phyloP scores from a whole-genome alignment of 495 filamentous ascomycete species.

The Talaromyces liani region DNA sequence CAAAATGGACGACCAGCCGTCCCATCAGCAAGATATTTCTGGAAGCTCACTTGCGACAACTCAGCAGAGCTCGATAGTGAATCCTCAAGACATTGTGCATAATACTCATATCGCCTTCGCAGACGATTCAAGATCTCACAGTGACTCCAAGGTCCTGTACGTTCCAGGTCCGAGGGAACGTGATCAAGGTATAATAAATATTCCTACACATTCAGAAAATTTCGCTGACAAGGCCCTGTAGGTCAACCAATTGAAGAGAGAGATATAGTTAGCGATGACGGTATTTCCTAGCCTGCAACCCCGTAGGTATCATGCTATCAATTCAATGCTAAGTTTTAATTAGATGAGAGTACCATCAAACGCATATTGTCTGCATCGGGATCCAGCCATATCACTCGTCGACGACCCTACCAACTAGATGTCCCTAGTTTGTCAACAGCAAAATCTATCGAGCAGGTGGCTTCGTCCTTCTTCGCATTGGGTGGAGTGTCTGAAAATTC shows the following conservation, averaged over 20 bases:
- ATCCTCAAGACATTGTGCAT: background rate
- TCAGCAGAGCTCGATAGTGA: background rate
- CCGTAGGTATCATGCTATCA: too few species aligned
- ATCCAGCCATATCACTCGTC: background rate
- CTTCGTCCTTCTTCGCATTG: background rate
- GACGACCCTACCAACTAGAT: background rate
- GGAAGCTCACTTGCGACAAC: background rate
- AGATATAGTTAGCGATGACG: background rate
- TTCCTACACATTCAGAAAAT: background rate
- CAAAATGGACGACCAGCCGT: background rate
- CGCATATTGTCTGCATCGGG: background rate
- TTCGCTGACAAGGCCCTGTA: background rate
- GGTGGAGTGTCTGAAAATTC: background rate
- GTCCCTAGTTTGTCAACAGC: background rate
- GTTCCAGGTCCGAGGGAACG: conserved; percentile 26
- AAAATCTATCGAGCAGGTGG: background rate
- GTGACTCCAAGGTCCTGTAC: conserved; percentile 19
- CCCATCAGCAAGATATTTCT: background rate
- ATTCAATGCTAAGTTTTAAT: too few species aligned
- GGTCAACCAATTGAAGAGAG: conserved; percentile 2
- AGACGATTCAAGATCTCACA: conserved; percentile 2
- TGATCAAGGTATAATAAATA: conserved; percentile 21
- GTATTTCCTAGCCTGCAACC: too few species aligned
- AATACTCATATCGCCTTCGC: conserved; percentile 12
- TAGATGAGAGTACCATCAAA: background rate